A percentile compares a stretch with the other conserved stretches of the same genome.
Conservation (phyloP, 805 yeast species). For the Yamadazyma sp. region DNA sequence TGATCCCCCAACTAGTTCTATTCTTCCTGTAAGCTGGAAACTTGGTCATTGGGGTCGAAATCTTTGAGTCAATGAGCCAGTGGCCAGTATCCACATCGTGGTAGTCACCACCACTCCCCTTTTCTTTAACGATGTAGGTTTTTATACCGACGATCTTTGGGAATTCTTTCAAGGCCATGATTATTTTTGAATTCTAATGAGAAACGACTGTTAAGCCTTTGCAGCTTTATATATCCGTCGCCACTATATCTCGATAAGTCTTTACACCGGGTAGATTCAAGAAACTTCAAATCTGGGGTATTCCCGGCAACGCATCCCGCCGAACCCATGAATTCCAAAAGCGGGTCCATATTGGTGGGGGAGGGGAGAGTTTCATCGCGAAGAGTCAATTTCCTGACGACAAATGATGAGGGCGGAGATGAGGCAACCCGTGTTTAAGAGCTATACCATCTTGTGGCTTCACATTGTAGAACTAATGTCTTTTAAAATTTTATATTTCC, state of each 20-base stretch:
- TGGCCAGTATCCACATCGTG: constrained; percentile 50
- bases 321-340: too few relatives aligned
- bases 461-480: too few relatives aligned
- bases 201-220: neutral
- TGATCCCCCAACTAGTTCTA: constrained; percentile 51
- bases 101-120: constrained; percentile 52
- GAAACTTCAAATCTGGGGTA: too few relatives aligned
- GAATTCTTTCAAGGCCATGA: constrained; percentile 30
- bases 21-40: constrained; percentile 45
- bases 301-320: too few relatives aligned
- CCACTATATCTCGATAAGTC: neutral
- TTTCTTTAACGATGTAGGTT: constrained; percentile 43
- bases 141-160: constrained; percentile 45
- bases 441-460: too few relatives aligned
- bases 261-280: neutral
- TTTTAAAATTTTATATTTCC: too few relatives aligned
- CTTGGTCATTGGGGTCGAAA: constrained; percentile 51
- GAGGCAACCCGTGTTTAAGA: too few relatives aligned
- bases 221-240: neutral
- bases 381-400: too few relatives aligned
- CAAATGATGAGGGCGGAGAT: too few relatives aligned
- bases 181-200: neutral
- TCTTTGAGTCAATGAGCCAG: constrained; percentile 48
- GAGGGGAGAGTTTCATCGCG: too few relatives aligned
- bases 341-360: neutral